Evolutionary conservation across 441 rosid genomes (phyloP), one percentile per base, ranked within the genome.

Genomic region (Pelargonium fulgidum): DNA sequence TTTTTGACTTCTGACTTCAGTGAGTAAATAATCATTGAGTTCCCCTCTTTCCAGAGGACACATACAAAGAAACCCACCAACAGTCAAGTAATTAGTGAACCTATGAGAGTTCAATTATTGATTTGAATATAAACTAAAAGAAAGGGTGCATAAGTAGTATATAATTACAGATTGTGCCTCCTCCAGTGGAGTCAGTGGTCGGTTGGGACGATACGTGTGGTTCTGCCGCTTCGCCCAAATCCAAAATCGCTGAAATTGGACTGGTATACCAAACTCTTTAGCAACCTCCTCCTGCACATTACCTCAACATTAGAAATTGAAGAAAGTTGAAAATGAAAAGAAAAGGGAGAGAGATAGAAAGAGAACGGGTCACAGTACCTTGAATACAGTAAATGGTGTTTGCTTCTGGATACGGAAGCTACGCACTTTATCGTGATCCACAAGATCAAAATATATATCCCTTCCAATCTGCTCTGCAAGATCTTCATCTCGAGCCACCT

Each of bases 201-300:
- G 88, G 80, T 91, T 90, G 45, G 99, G 99, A 80, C 99, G 97
- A 73, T 88, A 91, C 8, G 99, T 93, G 80, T 93, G 96, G 82
- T 93, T 93, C 79, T 91, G 97, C 67, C 99, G 85, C 86, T 91
- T 93, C 50, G 97, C 97, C 99, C 99, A 93, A 65, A 88, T 79
- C 99, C 99, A 93, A 70, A 85, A 93, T 39, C 97, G 85, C 78
- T 87, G 99, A 81, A 72, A 85, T 73, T 88, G 92, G 64, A 91
- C 87, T 14, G 97, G 96, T 65, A 94, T 80, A 68, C 92, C 96
- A 67, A 93, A 88, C 77, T 89, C 96, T 83, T 87, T 93, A 29
- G 97, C 97, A 69, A 93, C 85, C 64, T 93, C 99, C 82, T 91
- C 97, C 97, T 93, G 87, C 7, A 33, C 75, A 69, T 45, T 67